Conservation (phyloP, 2,329 filamentous ascomycete genomes). For the Neonectria sp. region DNA sequence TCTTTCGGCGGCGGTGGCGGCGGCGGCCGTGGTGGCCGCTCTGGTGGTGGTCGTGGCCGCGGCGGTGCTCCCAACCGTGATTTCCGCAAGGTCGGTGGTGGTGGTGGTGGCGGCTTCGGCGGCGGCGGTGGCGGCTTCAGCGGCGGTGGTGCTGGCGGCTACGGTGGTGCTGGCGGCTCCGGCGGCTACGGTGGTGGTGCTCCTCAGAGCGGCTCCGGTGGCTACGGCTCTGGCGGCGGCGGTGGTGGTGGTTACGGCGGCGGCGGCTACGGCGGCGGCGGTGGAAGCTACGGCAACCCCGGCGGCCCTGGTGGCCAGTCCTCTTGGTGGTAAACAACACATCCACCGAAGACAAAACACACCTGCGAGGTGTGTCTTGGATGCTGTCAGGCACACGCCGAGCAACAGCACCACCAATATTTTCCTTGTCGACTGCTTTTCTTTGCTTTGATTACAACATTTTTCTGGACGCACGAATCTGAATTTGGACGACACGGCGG, state of each 20-base stretch:
- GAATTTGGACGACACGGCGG: conserved; percentile 57
- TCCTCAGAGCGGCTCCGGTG: conserved; percentile 46
- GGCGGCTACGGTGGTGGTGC: conserved; percentile 47
- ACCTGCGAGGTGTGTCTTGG: conserved; percentile 38
- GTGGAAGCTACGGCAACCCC: conserved; percentile 74
- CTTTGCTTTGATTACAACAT: conserved; percentile 45
- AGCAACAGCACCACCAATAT: conserved; percentile 39
- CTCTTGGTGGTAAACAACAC: conserved; percentile 75
- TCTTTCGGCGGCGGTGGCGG: conserved; percentile 79
- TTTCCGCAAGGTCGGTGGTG: conserved; percentile 84
- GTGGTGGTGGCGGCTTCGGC: conserved; percentile 56
- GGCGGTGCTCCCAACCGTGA: conserved; percentile 86
- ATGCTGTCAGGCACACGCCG: conserved; percentile 34
- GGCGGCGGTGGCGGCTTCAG: conserved; percentile 58
- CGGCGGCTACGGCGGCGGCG: conserved; percentile 76
- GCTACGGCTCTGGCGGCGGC: conserved; percentile 57
- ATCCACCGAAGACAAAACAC: conserved; percentile 26
- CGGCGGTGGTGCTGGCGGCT: conserved; percentile 50
- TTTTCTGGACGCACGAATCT: conserved; percentile 50
- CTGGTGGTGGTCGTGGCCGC: conserved; percentile 72
- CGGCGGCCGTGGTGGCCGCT: conserved; percentile 69
- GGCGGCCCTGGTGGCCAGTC: conserved; percentile 77
- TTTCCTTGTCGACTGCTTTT: conserved; percentile 42
- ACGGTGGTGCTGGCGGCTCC: conserved; percentile 50
- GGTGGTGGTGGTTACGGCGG: conserved; percentile 67